phyloP scores from a whole-genome alignment of 441 rosid species.

The Dalechampia spathulata region DNA sequence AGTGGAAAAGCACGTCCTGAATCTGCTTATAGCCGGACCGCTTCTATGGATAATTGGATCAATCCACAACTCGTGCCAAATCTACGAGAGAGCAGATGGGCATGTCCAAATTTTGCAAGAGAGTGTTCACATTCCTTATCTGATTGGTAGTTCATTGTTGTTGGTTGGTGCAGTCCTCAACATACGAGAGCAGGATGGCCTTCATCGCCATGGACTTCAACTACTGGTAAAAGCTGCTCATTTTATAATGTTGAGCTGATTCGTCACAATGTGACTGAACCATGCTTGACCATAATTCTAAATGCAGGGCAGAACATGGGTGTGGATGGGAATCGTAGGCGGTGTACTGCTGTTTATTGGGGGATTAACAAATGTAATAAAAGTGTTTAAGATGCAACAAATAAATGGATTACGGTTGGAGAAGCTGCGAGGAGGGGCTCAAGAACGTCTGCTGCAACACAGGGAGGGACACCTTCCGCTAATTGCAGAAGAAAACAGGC shows the following conservation, averaged over 20 bases:
- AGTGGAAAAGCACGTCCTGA: conserved; percentile 48
- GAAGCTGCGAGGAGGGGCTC: conserved; percentile 74
- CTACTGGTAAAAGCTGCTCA: too few relatives aligned
- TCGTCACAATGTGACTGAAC: too few relatives aligned
- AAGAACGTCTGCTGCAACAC: conserved; percentile 34
- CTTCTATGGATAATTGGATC: too few relatives aligned
- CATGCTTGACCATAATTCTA: background rate
- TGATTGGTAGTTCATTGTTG: conserved; percentile 54
- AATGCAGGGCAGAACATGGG: conserved; percentile 40
- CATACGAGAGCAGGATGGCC: conserved; percentile 26
- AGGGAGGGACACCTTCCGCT: conserved; percentile 60
- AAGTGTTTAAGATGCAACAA: conserved; percentile 69
- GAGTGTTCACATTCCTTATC: conserved; percentile 60
- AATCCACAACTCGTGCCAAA: conserved; percentile 25
- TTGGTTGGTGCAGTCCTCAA: conserved; percentile 19
- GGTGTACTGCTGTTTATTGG: conserved; percentile 40
- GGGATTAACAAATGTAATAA: conserved; percentile 56
- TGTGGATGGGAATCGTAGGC: conserved; percentile 52
- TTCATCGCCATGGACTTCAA: conserved; percentile 9
- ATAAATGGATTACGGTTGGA: conserved; percentile 43
- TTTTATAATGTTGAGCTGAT: too few relatives aligned
- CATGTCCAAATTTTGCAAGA: too few relatives aligned
- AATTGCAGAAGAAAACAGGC: conserved; percentile 39
- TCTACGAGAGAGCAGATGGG: conserved; percentile 75
- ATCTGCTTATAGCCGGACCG: conserved; percentile 65